These are phyloP conservation scores for Diutina mesorugosa DNA, from an alignment of 1,139 yeast species.

Conservation along the genomic window DNA sequence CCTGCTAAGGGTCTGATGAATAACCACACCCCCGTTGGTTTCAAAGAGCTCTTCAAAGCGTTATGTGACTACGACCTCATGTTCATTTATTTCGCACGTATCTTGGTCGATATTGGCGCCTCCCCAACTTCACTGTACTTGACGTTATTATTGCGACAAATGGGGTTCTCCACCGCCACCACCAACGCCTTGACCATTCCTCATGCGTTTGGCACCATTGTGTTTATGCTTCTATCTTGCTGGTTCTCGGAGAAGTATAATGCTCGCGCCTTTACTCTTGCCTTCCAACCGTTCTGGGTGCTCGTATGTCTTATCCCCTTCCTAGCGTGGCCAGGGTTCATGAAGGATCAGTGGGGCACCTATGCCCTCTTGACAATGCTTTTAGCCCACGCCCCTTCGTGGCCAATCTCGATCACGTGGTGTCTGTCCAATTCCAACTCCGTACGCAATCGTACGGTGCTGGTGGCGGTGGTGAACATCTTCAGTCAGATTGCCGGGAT, in stretches of 20 bases:
- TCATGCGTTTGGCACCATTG: neutral
- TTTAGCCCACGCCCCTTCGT: conserved; percentile 2
- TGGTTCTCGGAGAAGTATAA: neutral
- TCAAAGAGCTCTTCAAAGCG: conserved; percentile 13
- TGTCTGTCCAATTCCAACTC: conserved; percentile 11
- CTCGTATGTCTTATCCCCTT: neutral
- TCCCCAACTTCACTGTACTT: neutral
- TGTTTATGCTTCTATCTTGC: neutral
- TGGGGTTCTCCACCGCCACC: neutral
- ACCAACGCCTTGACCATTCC: conserved; percentile 1
- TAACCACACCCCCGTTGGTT: conserved; percentile 41
- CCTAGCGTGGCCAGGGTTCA: neutral
- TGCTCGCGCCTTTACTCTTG: neutral
- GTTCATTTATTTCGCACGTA: conserved; percentile 44
- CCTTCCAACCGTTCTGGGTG: neutral
- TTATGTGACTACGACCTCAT: conserved; percentile 41
- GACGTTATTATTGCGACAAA: neutral
- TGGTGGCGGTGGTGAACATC: conserved; percentile 13
- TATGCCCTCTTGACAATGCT: neutral
- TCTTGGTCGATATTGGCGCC: conserved; percentile 14
- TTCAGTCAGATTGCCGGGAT: conserved; percentile 11
- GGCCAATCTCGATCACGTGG: conserved; percentile 13
- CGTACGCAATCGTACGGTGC: conserved; percentile 12
- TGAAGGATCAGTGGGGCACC: neutral
- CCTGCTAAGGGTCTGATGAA: conserved; percentile 61